Conservation (phyloP, 306 rosid genomes). For the Biancaea sappan region DNA sequence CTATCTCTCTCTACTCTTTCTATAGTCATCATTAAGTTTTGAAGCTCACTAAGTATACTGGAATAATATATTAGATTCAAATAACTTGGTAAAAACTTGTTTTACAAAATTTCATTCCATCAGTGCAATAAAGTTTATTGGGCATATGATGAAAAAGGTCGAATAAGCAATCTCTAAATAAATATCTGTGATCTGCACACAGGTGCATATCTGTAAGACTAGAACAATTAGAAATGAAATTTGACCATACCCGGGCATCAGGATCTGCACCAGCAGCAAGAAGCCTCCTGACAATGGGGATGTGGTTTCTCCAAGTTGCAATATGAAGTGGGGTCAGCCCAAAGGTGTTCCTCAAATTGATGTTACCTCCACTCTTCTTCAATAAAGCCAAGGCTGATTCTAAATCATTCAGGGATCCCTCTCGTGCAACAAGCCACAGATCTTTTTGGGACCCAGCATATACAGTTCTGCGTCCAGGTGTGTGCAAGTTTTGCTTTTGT, state of each 20-base stretch:
- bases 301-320: constrained; percentile 92
- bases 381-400: constrained; percentile 66
- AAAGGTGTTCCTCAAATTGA: constrained; percentile 72
- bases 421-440: constrained; percentile 70
- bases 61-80: background rate
- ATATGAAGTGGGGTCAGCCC: constrained; percentile 95
- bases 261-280: constrained; percentile 95
- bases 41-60: constrained; percentile 11
- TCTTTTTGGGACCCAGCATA: constrained; percentile 55
- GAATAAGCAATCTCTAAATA: background rate
- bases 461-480: constrained; percentile 50
- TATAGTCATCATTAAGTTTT: constrained; percentile 16
- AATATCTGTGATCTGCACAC: background rate
- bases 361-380: constrained; percentile 81
- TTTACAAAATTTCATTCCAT: background rate
- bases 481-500: constrained; percentile 60
- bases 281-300: constrained; percentile 91
- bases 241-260: constrained; percentile 79
- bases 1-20: too few relatives aligned
- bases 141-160: background rate
- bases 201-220: background rate
- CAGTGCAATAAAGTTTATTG: constrained; percentile 5
- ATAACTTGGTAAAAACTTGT: too few relatives aligned
- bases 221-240: constrained; percentile 26
- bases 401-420: constrained; percentile 75